Evolutionary conservation across 768 basidiomycete species (phyloP).

Genomic region (Tylopilus rubrobrunneus): DNA sequence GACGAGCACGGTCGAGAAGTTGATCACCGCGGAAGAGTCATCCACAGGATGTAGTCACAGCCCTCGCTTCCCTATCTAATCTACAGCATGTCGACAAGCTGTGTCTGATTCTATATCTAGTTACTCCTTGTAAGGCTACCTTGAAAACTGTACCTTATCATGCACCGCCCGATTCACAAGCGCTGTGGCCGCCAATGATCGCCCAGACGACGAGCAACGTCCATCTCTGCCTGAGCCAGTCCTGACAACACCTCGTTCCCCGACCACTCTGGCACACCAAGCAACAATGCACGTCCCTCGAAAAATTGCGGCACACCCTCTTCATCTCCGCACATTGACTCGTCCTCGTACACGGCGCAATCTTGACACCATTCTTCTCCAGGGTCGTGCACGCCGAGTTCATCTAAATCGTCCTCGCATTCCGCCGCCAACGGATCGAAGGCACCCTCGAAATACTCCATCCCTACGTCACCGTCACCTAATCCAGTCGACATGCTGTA

Average conservation of each 20-base stretch:
- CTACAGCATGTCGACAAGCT: slow-evolving; percentile 18
- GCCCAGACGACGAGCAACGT: slow-evolving; percentile 54
- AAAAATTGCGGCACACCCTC: slow-evolving; percentile 31
- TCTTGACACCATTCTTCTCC: neutral
- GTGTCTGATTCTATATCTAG: slow-evolving; percentile 4
- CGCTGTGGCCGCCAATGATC: slow-evolving; percentile 67
- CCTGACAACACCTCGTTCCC: slow-evolving; percentile 18
- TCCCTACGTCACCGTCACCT: slow-evolving; percentile 2
- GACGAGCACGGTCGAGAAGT: slow-evolving; percentile 29
- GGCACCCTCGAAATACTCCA: neutral
- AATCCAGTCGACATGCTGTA: neutral
- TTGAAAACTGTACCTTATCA: neutral
- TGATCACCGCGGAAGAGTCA: slow-evolving; percentile 22
- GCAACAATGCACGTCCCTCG: slow-evolving; percentile 52
- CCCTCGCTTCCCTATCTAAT: slow-evolving; percentile 1
- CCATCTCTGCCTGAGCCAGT: slow-evolving; percentile 49
- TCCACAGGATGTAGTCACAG: slow-evolving; percentile 21
- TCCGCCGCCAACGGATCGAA: slow-evolving; percentile 3
- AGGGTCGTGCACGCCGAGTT: neutral
- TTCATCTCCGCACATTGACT: neutral
- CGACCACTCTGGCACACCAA: slow-evolving; percentile 31
- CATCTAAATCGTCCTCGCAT: slow-evolving; percentile 3
- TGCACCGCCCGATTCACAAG: slow-evolving; percentile 17
- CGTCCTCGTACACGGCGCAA: neutral
- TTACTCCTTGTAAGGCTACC: neutral